Evolutionary conservation across 495 filamentous ascomycete genomes (phyloP).

Genomic region (Podospora appendiculata): DNA sequence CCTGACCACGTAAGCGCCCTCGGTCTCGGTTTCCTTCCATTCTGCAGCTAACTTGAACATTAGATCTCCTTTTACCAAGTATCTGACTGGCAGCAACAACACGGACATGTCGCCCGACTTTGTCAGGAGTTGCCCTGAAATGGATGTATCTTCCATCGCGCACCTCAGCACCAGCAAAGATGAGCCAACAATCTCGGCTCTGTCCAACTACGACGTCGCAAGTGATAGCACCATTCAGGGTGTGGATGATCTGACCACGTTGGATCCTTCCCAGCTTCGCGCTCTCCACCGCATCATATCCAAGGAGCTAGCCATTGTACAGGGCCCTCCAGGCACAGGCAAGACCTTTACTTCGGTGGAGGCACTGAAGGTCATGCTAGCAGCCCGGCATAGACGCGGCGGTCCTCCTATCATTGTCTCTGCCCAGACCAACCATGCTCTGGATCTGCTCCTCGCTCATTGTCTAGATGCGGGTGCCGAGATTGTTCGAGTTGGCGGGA

Average conservation of each 20-base stretch:
- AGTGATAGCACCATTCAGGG: slow-evolving; percentile 4
- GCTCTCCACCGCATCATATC: slow-evolving; percentile 66
- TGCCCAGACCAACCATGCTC: slow-evolving; percentile 87
- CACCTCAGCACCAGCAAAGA: slow-evolving; percentile 1
- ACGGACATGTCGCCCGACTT: slow-evolving; percentile 25
- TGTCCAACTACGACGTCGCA: slow-evolving; percentile 11
- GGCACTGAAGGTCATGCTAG: slow-evolving; percentile 62
- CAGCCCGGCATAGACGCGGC: slow-evolving; percentile 25
- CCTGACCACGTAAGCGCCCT: too few relatives aligned
- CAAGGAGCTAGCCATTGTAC: slow-evolving; percentile 67
- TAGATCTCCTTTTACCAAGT: slow-evolving; percentile 32
- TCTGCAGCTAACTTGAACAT: too few relatives aligned
- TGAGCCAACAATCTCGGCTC: background rate
- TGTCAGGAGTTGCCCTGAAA: slow-evolving; percentile 18
- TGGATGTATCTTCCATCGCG: slow-evolving; percentile 27
- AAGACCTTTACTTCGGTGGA: slow-evolving; percentile 74
- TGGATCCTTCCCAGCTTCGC: slow-evolving; percentile 63
- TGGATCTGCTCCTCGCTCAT: slow-evolving; percentile 74
- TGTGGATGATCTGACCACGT: slow-evolving; percentile 29
- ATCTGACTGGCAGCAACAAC: slow-evolving; percentile 33
- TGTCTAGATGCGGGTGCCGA: slow-evolving; percentile 56
- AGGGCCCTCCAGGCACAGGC: slow-evolving; percentile 89
- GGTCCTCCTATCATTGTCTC: slow-evolving; percentile 56
- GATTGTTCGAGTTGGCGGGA: slow-evolving; percentile 72
- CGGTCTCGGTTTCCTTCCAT: too few relatives aligned